Evolutionary conservation across 2,329 filamentous ascomycete species (phyloP).

Genomic region (Phialocephala sp.): DNA sequence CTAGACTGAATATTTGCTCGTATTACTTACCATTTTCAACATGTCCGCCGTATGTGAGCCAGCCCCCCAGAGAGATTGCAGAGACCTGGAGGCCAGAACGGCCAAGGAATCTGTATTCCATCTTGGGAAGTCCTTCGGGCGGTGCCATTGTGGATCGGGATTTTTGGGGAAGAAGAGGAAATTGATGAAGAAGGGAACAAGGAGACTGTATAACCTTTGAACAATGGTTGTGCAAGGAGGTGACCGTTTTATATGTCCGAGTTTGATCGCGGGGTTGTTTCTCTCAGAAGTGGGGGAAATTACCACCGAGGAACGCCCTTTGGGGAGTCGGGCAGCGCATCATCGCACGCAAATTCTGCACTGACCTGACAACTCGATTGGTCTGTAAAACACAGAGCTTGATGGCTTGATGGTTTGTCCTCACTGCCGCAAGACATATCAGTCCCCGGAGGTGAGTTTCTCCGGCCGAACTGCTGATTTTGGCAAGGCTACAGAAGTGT

Average conservation of each 20-base stretch:
- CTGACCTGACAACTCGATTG: neutral
- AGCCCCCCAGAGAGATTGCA: constrained; percentile 72
- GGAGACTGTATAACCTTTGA: neutral
- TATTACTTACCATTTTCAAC: constrained; percentile 63
- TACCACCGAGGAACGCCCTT: neutral
- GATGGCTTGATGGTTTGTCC: neutral
- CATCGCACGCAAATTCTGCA: neutral
- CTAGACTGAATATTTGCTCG: neutral
- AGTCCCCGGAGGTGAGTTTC: neutral
- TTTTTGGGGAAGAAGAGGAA: neutral
- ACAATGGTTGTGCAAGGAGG: neutral
- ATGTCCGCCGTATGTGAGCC: constrained; percentile 78
- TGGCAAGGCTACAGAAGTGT: neutral
- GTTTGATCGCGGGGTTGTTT: constrained; percentile 17
- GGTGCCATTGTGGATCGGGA: constrained; percentile 34
- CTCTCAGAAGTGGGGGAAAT: neutral
- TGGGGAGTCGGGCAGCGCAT: neutral
- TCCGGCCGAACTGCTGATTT: neutral
- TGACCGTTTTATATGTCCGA: constrained; percentile 2
- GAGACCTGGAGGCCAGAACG: constrained; percentile 76
- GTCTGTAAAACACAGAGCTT: neutral
- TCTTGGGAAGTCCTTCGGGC: constrained; percentile 54
- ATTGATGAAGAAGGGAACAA: neutral
- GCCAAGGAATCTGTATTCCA: constrained; percentile 76
- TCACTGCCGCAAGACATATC: neutral